Evolutionary conservation across 2,329 filamentous ascomycete species (phyloP).

Genomic region (Fusarium sp.): DNA sequence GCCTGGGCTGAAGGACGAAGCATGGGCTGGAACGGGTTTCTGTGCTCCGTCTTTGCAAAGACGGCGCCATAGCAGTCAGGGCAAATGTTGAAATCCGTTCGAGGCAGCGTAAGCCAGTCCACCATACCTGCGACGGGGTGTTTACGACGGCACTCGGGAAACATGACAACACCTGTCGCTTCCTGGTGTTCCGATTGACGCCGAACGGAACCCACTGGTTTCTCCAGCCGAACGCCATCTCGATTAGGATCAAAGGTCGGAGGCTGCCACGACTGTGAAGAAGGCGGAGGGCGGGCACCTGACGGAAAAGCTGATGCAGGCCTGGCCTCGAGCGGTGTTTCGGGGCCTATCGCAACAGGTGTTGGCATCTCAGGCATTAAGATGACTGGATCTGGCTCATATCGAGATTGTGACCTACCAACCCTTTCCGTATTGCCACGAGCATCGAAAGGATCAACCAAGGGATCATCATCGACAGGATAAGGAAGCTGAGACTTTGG

Average conservation of each 20-base stretch:
- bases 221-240: constrained; percentile 49
- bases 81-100: constrained; percentile 81
- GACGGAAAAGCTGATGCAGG: constrained; percentile 41
- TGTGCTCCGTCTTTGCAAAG: constrained; percentile 74
- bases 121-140: constrained; percentile 68
- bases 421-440: constrained; percentile 31
- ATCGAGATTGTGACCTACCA: constrained; percentile 32
- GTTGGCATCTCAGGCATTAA: constrained; percentile 42
- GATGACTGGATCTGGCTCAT: constrained; percentile 32
- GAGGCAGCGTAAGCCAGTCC: constrained; percentile 83
- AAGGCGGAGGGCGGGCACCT: constrained; percentile 22
- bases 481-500: constrained; percentile 48
- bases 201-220: constrained; percentile 58
- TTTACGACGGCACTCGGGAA: constrained; percentile 76
- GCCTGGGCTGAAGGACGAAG: constrained; percentile 65
- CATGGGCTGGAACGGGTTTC: constrained; percentile 67
- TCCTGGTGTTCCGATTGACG: constrained; percentile 60
- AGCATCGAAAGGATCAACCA: constrained; percentile 39
- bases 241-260: constrained; percentile 55
- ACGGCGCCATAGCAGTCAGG: constrained; percentile 78
- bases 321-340: constrained; percentile 37
- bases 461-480: constrained; percentile 49
- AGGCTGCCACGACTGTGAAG: constrained; percentile 56
- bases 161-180: constrained; percentile 49
- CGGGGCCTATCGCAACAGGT: constrained; percentile 37